phyloP scores from a whole-genome alignment of 371 early-diverging fungal genomes.

The Mucor piriformis region DNA sequence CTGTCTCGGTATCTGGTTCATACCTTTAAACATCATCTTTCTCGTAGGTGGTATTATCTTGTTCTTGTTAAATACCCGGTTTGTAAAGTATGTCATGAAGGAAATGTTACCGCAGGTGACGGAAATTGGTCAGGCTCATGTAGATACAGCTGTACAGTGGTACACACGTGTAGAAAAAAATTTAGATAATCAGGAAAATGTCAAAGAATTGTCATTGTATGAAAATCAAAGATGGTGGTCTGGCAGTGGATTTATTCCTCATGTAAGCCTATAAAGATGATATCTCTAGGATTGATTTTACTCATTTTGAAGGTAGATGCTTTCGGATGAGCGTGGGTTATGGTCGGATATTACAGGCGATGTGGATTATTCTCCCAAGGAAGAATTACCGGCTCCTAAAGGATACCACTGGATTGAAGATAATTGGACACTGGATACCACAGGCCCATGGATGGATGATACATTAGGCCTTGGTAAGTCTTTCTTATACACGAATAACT shows the following conservation, averaged over 20 bases:
- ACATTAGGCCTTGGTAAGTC: slow-evolving; percentile 42
- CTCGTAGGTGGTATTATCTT: slow-evolving; percentile 32
- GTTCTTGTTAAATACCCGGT: slow-evolving; percentile 44
- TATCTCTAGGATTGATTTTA: slow-evolving; percentile 44
- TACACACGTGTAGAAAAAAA: slow-evolving; percentile 31
- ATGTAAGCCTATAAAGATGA: too few species aligned
- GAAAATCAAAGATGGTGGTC: slow-evolving; percentile 55
- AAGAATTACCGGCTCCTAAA: slow-evolving; percentile 40
- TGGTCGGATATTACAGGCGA: slow-evolving; percentile 49
- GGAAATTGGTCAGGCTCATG: slow-evolving; percentile 22
- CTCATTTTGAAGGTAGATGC: slow-evolving; percentile 40
- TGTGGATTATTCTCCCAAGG: slow-evolving; percentile 28
- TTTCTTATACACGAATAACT: too few species aligned
- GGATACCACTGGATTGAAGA: slow-evolving; percentile 49
- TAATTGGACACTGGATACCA: slow-evolving; percentile 44
- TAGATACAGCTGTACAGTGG: slow-evolving; percentile 19
- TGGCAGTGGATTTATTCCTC: slow-evolving; percentile 46
- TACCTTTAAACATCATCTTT: slow-evolving; percentile 33
- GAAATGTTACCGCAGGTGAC: slow-evolving; percentile 34
- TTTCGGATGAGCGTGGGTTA: slow-evolving; percentile 26
- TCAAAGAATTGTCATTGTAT: slow-evolving; percentile 38
- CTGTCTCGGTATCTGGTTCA: slow-evolving; percentile 24
- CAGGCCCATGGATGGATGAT: slow-evolving; percentile 53
- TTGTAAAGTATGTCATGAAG: slow-evolving; percentile 39
- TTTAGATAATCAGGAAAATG: slow-evolving; percentile 24